Evolutionary conservation across 2,329 filamentous ascomycete species (phyloP).

Genomic region (Bisporella sp.): DNA sequence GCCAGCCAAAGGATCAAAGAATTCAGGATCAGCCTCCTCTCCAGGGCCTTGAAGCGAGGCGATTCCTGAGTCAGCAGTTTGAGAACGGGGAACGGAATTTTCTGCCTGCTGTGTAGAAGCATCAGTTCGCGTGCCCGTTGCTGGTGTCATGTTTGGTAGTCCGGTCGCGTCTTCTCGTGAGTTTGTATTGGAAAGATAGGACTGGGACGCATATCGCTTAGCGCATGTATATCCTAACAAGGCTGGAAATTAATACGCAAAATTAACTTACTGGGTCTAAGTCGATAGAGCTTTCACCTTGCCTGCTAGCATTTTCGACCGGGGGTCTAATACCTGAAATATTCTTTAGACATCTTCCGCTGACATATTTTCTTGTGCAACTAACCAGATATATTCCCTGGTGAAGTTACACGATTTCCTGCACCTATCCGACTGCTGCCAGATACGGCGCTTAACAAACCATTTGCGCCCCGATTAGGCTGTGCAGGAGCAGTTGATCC

Average conservation of each 20-base stretch:
- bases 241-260: no score
- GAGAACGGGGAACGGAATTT: constrained; percentile 9
- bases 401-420: constrained; percentile 22
- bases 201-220: no score
- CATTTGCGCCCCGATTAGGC: constrained; percentile 47
- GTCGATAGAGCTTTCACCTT: no score
- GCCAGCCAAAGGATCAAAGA: constrained; percentile 51
- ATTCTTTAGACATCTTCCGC: no score
- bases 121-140: constrained; percentile 12
- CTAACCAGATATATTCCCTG: constrained; percentile 7
- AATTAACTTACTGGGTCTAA: no score
- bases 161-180: constrained; percentile 14
- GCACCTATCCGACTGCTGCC: constrained; percentile 47
- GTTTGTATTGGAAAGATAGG: no score
- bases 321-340: no score
- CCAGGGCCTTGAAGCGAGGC: constrained; percentile 16
- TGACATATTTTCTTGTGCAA: no score
- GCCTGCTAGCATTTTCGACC: no score
- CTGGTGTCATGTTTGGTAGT: constrained; percentile 16
- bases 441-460: constrained; percentile 56
- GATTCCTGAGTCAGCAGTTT: constrained; percentile 15
- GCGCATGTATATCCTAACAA: no score
- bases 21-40: constrained; percentile 27
- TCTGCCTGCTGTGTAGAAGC: constrained; percentile 13
- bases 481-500: constrained; percentile 29